Base-by-base conservation (phyloP, 2,329 filamentous ascomycete species). In the Neoarthrinium moseri region DNA sequence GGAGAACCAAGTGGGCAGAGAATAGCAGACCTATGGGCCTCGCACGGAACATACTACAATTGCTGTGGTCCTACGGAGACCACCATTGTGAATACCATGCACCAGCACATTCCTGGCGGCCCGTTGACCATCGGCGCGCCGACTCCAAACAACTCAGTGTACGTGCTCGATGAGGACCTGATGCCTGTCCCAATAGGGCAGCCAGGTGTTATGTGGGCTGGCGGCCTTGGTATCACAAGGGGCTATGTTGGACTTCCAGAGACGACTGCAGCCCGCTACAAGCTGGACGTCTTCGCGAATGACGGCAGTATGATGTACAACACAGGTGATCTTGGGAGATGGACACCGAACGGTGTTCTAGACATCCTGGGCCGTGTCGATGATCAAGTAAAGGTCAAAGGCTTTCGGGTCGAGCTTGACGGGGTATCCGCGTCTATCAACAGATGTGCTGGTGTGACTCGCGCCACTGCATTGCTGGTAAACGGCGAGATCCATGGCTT, bases 361-460 rank as follows among this genome's bases (percentile, higher is more conserved):
- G 70, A 79, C 34, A 78, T 75, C 18, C 70, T 80, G 26, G 79
- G 80, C 4, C 72, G 80, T 27, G 69, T 69, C n/a, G 80, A 84
- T 52, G 79, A 83, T 49, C 80, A 83, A 56, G 75, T 83, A 48
- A 83, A 83, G 61, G 72, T 83, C 56, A 80, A 81, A 63, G 79
- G 80, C 6, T 82, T 83, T 57, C 75, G 80, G 20, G 75, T 84
- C 36, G 79, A 83, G 58, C 72, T 83, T 8, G 79, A 82, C 45
- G 77, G 79, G 27, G 72, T 83, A 22, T 70, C 78, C 2, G 62
- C 71, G n/a, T 71, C 73, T 11, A 65, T 78, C 46, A 71, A 70
- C 51, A 65, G 68, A 33, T 70, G 69, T 18, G 65, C 71, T 0
- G 36, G 41, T 8, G 42, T 48, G 15, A 45, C 24, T 11, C 21